phyloP scores from a whole-genome alignment of 257 asterid species.

The Ligustrum vulgare region DNA sequence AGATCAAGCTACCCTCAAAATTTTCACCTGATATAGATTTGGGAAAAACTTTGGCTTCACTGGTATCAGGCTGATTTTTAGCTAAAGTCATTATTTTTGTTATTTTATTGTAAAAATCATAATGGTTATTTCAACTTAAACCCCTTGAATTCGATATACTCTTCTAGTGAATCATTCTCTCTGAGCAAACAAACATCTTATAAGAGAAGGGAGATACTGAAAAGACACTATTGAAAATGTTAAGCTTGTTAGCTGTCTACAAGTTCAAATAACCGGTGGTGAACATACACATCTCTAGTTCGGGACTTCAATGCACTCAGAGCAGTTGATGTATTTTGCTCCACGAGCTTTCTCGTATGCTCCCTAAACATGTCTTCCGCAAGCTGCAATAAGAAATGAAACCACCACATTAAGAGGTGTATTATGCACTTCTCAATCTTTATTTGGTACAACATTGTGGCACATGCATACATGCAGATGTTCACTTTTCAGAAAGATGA shows the following conservation, averaged over 20 bases:
- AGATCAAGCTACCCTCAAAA: constrained; percentile 6
- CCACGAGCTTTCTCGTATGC: constrained; percentile 84
- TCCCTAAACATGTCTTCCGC: constrained; percentile 92
- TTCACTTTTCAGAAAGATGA: neutral
- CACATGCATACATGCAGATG: neutral
- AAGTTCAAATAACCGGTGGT: constrained; percentile 17
- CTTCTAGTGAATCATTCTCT: neutral
- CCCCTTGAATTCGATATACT: neutral
- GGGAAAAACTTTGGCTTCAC: constrained; percentile 1
- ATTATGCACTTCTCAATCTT: constrained; percentile 16
- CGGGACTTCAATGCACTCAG: constrained; percentile 71
- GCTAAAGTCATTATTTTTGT: neutral
- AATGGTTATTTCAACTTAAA: neutral
- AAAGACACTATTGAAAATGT: constrained; percentile 1
- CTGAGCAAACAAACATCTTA: neutral
- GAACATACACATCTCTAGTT: constrained; percentile 59
- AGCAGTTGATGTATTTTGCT: constrained; percentile 72
- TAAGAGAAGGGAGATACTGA: constrained; percentile 1
- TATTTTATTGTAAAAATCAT: neutral
- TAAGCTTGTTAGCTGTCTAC: constrained; percentile 7
- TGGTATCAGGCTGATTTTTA: neutral
- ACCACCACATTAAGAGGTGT: constrained; percentile 9
- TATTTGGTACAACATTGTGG: neutral
- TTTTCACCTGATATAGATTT: constrained; percentile 2
- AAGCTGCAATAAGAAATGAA: constrained; percentile 49